Percentiles rank a stretch among this genome's conserved stretches.
Conservation (phyloP, 1,284 basidiomycete genomes). For the Moesziomyces aphidis region DNA sequence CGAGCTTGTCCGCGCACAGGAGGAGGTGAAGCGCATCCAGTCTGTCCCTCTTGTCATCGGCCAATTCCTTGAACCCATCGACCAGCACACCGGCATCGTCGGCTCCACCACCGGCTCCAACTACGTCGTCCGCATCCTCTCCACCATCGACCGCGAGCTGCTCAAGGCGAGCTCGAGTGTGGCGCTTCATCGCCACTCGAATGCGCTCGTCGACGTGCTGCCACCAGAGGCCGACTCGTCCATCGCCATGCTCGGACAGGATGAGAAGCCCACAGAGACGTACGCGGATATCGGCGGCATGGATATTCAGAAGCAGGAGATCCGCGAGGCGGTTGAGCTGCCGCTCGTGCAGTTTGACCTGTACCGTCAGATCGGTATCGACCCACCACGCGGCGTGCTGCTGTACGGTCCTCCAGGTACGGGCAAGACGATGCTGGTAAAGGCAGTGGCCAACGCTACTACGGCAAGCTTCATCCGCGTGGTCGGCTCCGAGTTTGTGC, state of each 20-base stretch:
- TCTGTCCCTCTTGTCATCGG: slow-evolving; percentile 99
- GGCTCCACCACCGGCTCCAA: slow-evolving; percentile 98
- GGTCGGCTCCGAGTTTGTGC: slow-evolving; percentile 97
- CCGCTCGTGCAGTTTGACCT: slow-evolving; percentile 94
- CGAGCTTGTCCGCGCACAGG: slow-evolving; percentile 96
- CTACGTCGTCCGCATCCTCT: slow-evolving; percentile 97
- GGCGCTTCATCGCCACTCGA: slow-evolving; percentile 97
- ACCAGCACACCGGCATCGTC: slow-evolving; percentile 96
- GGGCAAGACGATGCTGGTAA: slow-evolving; percentile 99
- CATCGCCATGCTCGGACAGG: slow-evolving; percentile 77
- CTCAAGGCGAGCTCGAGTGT: slow-evolving; percentile 97
- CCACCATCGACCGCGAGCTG: slow-evolving; percentile 95
- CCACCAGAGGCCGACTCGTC: slow-evolving; percentile 98
- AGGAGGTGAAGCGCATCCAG: slow-evolving; percentile 99
- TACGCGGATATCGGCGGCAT: slow-evolving; percentile 84
- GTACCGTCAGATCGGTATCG: slow-evolving; percentile 99
- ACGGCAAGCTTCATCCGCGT: slow-evolving; percentile 98
- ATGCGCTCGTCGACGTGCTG: slow-evolving; percentile 96
- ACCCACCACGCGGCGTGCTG: slow-evolving; percentile 90
- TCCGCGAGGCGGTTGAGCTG: slow-evolving; percentile 96
- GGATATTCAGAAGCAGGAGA: slow-evolving; percentile 99
- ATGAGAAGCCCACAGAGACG: slow-evolving; percentile 77
- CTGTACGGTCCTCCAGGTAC: slow-evolving; percentile 96
- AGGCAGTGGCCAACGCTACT: slow-evolving; percentile 97
- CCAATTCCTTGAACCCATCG: slow-evolving; percentile 98